phyloP scores from a whole-genome alignment of 192 early-diverging fungal species.

The Kickxella alabastrina region DNA sequence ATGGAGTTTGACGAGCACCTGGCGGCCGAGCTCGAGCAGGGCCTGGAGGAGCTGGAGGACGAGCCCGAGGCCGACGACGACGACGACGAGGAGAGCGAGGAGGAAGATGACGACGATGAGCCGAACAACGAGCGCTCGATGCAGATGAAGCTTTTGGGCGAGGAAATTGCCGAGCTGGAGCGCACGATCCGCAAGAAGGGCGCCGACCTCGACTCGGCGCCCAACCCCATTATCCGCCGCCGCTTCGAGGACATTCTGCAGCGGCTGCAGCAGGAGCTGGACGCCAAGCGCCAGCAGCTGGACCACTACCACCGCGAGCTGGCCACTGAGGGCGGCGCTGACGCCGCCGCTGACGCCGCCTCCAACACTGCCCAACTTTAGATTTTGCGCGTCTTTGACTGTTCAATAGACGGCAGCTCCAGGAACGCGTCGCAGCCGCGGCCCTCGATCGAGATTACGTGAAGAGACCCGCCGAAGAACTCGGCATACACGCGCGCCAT shows the following conservation, averaged over 20 bases:
- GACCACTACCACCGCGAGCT: constrained; percentile 17
- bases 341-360: neutral
- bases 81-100: constrained; percentile 18
- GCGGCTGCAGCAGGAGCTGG: constrained; percentile 30
- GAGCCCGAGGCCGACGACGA: constrained; percentile 28
- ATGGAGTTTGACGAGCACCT: constrained; percentile 42
- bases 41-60: constrained; percentile 30
- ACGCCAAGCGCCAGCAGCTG: constrained; percentile 27
- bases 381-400: no score
- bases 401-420: constrained; percentile 30
- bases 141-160: constrained; percentile 37
- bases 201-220: constrained; percentile 43
- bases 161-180: constrained; percentile 43
- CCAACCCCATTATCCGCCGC: constrained; percentile 39
- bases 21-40: constrained; percentile 39
- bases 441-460: constrained; percentile 25
- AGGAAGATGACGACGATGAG: constrained; percentile 24
- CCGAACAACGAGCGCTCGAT: constrained; percentile 37
- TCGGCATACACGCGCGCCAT: constrained; percentile 37
- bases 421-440: constrained; percentile 34
- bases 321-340: neutral
- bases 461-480: constrained; percentile 33
- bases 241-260: constrained; percentile 45
- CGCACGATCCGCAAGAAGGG: constrained; percentile 30
- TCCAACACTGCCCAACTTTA: no score